Conservation (phyloP, 2,329 filamentous ascomycete genomes). For the Hirsutella thompsonii region DNA sequence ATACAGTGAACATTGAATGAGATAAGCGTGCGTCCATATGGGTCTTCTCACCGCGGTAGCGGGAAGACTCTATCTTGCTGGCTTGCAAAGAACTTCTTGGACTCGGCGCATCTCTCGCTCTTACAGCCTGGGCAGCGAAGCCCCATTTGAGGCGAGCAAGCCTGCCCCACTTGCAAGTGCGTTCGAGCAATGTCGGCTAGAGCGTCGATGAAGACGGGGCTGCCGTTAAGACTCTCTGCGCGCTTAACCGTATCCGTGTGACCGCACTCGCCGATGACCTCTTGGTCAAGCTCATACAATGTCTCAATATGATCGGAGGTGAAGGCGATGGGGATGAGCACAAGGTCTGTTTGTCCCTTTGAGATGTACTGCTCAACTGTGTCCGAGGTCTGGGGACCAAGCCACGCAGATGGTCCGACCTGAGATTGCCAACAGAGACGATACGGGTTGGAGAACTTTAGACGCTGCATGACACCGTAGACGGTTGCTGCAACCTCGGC, state of each 20-base stretch:
- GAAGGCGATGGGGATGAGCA: constrained; percentile 91
- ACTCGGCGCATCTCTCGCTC: constrained; percentile 75
- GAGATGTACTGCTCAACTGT: constrained; percentile 82
- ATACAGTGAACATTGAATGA: not conserved
- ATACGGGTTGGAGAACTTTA: constrained; percentile 82
- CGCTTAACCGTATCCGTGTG: constrained; percentile 73
- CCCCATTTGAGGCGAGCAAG: constrained; percentile 74
- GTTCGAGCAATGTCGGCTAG: constrained; percentile 75
- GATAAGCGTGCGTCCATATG: not conserved
- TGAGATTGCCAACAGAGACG: constrained; percentile 96
- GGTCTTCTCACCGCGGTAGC: not conserved
- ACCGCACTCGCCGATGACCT: constrained; percentile 83
- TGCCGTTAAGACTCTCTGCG: constrained; percentile 85
- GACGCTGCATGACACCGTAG: constrained; percentile 86
- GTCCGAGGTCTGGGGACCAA: constrained; percentile 82
- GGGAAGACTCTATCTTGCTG: constrained; percentile 17
- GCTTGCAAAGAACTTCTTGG: constrained; percentile 52
- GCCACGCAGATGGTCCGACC: constrained; percentile 88
- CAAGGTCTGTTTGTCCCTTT: constrained; percentile 81
- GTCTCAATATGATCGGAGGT: constrained; percentile 99
- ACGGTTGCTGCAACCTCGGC: constrained; percentile 93
- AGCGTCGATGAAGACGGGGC: constrained; percentile 77
- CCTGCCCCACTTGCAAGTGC: constrained; percentile 57
- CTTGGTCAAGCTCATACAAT: constrained; percentile 82
- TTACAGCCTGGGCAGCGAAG: constrained; percentile 87